phyloP scores from a whole-genome alignment of 2,329 filamentous ascomycete genomes.

The Arthrobotrys megalospora region DNA sequence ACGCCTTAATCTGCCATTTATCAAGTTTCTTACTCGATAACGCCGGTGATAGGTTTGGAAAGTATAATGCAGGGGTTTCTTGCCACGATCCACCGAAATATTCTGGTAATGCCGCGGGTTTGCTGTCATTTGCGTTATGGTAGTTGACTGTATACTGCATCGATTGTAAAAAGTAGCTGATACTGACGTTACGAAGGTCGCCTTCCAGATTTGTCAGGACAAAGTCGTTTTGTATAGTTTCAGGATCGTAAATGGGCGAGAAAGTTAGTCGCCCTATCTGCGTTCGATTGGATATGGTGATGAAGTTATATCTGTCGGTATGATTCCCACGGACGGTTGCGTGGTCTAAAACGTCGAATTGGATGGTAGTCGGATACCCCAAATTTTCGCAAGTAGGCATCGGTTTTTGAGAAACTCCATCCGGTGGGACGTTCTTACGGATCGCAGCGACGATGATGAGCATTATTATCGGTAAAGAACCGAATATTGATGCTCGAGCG shows the following conservation, averaged over 20 bases:
- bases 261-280: conserved; percentile 26
- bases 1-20: conserved; percentile 52
- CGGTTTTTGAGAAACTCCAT: conserved; percentile 7
- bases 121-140: conserved; percentile 42
- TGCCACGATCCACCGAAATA: conserved; percentile 56
- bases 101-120: conserved; percentile 11
- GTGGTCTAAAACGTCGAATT: conserved; percentile 56
- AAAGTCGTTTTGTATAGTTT: conserved; percentile 45
- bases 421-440: conserved; percentile 36
- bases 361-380: conserved; percentile 45
- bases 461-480: conserved; percentile 51
- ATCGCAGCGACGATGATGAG: conserved; percentile 52
- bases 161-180: conserved; percentile 47
- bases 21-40: conserved; percentile 38
- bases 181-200: conserved; percentile 37
- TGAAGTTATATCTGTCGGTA: conserved; percentile 29
- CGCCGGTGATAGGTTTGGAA: conserved; percentile 43
- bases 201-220: conserved; percentile 33
- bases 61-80: conserved; percentile 27
- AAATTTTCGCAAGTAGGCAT: conserved; percentile 45
- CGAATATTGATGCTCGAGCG: conserved; percentile 52
- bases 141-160: conserved; percentile 51
- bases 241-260: conserved; percentile 49
- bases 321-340: conserved; percentile 45
- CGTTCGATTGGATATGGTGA: conserved; percentile 41